These are phyloP conservation scores for Thalassiosira oceanica DNA, from an alignment of 352 stramenopile species.

Conservation along the genomic window DNA sequence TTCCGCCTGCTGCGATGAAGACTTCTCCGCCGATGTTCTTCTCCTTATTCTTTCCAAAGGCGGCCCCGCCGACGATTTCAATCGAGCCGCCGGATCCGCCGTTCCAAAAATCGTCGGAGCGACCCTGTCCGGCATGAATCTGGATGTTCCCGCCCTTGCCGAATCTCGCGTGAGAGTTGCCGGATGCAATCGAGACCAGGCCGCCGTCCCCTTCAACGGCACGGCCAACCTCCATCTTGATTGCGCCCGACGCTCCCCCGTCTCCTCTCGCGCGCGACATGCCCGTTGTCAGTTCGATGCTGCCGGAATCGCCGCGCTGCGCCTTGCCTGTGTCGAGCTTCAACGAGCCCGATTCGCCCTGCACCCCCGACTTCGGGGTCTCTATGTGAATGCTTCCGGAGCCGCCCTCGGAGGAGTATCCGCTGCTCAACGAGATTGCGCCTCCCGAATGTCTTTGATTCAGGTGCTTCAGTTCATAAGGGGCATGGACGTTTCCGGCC, in stretches of 20 bases:
- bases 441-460: no score
- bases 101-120: no score
- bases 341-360: constrained; percentile 52
- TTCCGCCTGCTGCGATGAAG: constrained; percentile 26
- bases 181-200: no score
- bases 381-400: constrained; percentile 52
- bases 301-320: constrained; percentile 80
- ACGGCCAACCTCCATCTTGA: no score
- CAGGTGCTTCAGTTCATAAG: no score
- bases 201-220: no score
- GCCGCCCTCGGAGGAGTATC: constrained; percentile 39
- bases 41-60: neutral
- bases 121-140: no score
- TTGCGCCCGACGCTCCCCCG: no score
- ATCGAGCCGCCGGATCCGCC: constrained; percentile 28
- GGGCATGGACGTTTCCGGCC: no score
- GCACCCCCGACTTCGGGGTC: constrained; percentile 52
- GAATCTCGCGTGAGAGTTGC: no score
- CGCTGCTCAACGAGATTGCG: constrained; percentile 52
- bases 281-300: constrained; percentile 82
- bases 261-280: no score
- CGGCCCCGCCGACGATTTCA: constrained; percentile 21
- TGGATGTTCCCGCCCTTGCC: no score
- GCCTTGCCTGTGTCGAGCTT: constrained; percentile 49
- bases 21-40: constrained; percentile 39